phyloP scores from a whole-genome alignment of 345 rosid genomes.

The Alliaria petiolata region DNA sequence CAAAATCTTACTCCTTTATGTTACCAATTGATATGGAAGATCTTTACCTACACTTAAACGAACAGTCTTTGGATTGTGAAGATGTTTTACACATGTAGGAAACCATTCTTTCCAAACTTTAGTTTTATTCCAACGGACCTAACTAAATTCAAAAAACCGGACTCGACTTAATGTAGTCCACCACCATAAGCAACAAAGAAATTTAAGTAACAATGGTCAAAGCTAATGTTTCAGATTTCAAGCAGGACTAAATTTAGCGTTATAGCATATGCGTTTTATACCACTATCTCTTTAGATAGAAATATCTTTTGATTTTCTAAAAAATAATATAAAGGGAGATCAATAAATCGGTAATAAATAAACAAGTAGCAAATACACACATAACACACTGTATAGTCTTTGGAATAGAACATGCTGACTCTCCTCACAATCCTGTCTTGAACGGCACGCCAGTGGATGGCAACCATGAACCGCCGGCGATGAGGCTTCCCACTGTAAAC shows the following conservation, averaged over 20 bases:
- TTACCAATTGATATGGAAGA: no score
- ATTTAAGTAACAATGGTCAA: neutral
- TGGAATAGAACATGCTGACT: neutral
- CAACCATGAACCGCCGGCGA: conserved; percentile 74
- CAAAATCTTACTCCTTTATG: no score
- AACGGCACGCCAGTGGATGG: conserved; percentile 72
- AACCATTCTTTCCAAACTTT: no score
- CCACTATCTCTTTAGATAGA: neutral
- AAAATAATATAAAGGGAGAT: neutral
- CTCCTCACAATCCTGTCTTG: conserved; percentile 49
- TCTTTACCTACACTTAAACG: no score
- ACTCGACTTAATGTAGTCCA: no score
- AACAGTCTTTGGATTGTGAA: no score
- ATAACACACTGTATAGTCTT: conserved; percentile 1
- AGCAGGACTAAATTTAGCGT: neutral
- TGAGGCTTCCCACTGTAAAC: conserved; percentile 65
- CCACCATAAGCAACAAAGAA: no score
- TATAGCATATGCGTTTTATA: neutral
- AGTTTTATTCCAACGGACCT: no score
- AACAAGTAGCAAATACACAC: conserved; percentile 12
- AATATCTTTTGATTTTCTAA: no score
- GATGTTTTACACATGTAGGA: no score
- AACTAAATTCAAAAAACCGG: no score
- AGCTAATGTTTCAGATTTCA: neutral
- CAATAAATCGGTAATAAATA: conserved; percentile 23